phyloP scores from a whole-genome alignment of 2,329 filamentous ascomycete species.

The Penicillium olsonii region DNA sequence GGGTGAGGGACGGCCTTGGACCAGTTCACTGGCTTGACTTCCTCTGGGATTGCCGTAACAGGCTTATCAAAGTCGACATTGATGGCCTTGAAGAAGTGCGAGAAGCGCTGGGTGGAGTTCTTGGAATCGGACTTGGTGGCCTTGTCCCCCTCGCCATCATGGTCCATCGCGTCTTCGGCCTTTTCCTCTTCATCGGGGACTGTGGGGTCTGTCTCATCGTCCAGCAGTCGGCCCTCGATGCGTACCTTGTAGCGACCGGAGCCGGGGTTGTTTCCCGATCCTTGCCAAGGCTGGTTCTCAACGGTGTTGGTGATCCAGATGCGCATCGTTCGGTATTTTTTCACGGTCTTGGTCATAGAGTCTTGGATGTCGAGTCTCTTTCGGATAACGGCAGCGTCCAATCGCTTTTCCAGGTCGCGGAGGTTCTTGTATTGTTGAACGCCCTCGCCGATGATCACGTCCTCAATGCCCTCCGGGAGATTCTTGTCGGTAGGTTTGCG shows the following conservation, averaged over 20 bases:
- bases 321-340: conserved; percentile 80
- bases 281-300: conserved; percentile 92
- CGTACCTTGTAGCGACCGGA: conserved; percentile 72
- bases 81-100: conserved; percentile 55
- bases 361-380: conserved; percentile 92
- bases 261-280: conserved; percentile 34
- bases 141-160: conserved; percentile 48
- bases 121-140: conserved; percentile 31
- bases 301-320: conserved; percentile 95
- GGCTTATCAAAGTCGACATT: conserved; percentile 54
- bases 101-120: conserved; percentile 44
- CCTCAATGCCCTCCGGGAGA: conserved; percentile 85
- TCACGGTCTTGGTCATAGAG: conserved; percentile 71
- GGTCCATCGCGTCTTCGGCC: conserved; percentile 59
- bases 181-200: conserved; percentile 51
- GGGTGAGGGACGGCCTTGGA: conserved; percentile 68
- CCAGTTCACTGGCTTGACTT: conserved; percentile 69
- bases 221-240: conserved; percentile 83
- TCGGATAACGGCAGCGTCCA: conserved; percentile 91
- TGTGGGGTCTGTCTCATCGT: conserved; percentile 62
- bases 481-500: conserved; percentile 94
- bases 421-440: conserved; percentile 80
- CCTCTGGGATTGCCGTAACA: conserved; percentile 43
- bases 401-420: conserved; percentile 79
- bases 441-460: conserved; percentile 77